Evolutionary conservation across 2,329 filamentous ascomycete species (phyloP), one percentile per base, ranked within the genome.

Genomic region (Thielaviopsis punctulata): DNA sequence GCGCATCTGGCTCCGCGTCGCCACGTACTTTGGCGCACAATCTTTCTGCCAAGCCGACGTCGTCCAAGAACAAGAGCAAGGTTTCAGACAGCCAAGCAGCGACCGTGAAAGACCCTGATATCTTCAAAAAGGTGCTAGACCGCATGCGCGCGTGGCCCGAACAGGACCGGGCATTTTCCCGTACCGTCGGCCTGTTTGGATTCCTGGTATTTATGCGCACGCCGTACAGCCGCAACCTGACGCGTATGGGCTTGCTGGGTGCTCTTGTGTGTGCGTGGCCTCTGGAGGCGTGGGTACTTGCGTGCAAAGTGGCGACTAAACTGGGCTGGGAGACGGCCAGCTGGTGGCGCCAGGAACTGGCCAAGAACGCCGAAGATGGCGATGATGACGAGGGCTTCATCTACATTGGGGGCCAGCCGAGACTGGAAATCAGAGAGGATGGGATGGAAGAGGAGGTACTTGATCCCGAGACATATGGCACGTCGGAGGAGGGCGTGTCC

Each of bases 401-500:
- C 12, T 30, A 21, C 18, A 25, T 55, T 22, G n/a, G n/a, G 5
- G 24, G 46, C 22, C 27, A 41, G 3, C 45, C 49, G 3, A 52
- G 27, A n/a, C 23, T 55, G 25, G 19, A 49, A n/a, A 36, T 55
- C 36, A 19, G 45, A 6, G 53, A 45, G 8, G 49, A 52, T 18
- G 53, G 53, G 3, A 55, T 55, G 53, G 53, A 55, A 10, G 49
- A 52, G 21, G 50, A 49, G 12, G 39, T 55, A 22, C 6, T 55
- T 18, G 45, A 55, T 23, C 27, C 45, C 4, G 53, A 55, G 27
- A 46, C 41, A 13, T 52, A 45, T 52, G 53, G 53, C 13, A 55
- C 53, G 13, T 48, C 45, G 10, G 49, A 55, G 23, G 49, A 52
- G 19, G 49, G 53, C 21, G 49, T 55, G n/a, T 45, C 30, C 25